These are phyloP conservation scores for Chaetoceros tenuissimus DNA, from an alignment of 108 stramenopile genomes.

Conservation along the genomic window DNA sequence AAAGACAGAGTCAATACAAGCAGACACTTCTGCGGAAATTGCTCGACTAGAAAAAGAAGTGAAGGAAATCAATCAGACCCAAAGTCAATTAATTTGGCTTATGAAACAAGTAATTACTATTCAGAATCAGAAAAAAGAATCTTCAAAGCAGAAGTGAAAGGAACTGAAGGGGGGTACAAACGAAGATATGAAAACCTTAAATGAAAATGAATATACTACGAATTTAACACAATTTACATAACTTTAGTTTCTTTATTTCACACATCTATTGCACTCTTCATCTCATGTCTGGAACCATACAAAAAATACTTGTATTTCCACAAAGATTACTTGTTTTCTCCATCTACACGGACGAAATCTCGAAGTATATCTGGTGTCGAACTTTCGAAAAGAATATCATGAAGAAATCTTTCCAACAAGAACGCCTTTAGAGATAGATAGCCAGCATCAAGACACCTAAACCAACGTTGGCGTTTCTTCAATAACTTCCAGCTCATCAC, in stretches of 20 bases:
- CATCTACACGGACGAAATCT: constrained; percentile 58
- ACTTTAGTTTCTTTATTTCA: too few relatives aligned
- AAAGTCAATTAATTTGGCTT: neutral
- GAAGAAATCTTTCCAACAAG: constrained; percentile 90
- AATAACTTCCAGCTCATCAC: constrained; percentile 82
- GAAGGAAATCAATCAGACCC: neutral
- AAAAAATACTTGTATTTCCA: neutral
- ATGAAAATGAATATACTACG: too few relatives aligned
- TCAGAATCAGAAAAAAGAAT: neutral
- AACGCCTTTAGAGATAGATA: constrained; percentile 93
- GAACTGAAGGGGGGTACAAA: too few relatives aligned
- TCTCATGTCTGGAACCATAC: too few relatives aligned
- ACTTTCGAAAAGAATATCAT: constrained; percentile 92
- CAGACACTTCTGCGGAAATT: neutral
- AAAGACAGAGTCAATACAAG: neutral
- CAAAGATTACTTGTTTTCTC: neutral
- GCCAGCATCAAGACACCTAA: constrained; percentile 86
- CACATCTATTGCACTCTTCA: too few relatives aligned
- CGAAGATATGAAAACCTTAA: too few relatives aligned
- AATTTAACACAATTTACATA: too few relatives aligned
- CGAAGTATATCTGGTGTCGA: constrained; percentile 61
- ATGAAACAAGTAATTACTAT: neutral
- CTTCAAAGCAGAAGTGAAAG: too few relatives aligned
- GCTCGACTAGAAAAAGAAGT: neutral
- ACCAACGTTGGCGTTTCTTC: constrained; percentile 88